Evolutionary conservation across 2,329 filamentous ascomycete genomes (phyloP).

Genomic region (Penicillium concentricum): DNA sequence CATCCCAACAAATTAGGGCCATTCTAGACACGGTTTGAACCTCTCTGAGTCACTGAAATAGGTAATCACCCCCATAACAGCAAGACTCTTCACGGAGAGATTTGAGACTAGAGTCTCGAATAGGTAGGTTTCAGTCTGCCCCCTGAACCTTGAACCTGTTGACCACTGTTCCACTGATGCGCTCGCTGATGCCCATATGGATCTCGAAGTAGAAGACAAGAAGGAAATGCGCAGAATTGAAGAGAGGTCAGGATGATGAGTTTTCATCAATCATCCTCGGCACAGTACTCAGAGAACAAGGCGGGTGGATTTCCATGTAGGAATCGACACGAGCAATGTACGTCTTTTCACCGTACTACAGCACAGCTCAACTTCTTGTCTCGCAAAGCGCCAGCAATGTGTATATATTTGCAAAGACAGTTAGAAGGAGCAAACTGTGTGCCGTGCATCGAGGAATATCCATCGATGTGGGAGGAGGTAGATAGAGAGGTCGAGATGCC

Average conservation of each 20-base stretch:
- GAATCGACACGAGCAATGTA: constrained; percentile 37
- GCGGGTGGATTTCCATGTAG: constrained; percentile 52
- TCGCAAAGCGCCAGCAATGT: constrained; percentile 31
- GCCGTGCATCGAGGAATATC: constrained; percentile 28
- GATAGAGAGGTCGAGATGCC: constrained; percentile 29
- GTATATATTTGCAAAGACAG: constrained; percentile 26
- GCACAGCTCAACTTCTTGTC: constrained; percentile 58
- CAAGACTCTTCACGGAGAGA: constrained; percentile 6
- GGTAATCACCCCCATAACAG: constrained; percentile 22
- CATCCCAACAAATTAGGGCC: not conserved
- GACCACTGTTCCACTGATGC: constrained; percentile 50
- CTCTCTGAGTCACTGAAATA: constrained; percentile 10
- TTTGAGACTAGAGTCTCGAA: not conserved
- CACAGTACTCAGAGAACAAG: constrained; percentile 33
- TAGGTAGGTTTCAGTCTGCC: constrained; percentile 2
- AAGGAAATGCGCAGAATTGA: constrained; percentile 30
- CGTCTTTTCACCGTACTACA: constrained; percentile 50
- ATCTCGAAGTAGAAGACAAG: constrained; percentile 19
- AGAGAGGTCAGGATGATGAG: constrained; percentile 25
- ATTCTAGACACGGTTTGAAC: not conserved
- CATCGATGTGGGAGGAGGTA: constrained; percentile 25
- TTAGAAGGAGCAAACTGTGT: constrained; percentile 37
- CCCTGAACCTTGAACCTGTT: constrained; percentile 16
- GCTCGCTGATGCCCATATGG: constrained; percentile 52
- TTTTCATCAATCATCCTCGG: constrained; percentile 28